Evolutionary conservation across 371 early-diverging fungal genomes (phyloP).

Genomic region (Lichtheimia ramosa): DNA sequence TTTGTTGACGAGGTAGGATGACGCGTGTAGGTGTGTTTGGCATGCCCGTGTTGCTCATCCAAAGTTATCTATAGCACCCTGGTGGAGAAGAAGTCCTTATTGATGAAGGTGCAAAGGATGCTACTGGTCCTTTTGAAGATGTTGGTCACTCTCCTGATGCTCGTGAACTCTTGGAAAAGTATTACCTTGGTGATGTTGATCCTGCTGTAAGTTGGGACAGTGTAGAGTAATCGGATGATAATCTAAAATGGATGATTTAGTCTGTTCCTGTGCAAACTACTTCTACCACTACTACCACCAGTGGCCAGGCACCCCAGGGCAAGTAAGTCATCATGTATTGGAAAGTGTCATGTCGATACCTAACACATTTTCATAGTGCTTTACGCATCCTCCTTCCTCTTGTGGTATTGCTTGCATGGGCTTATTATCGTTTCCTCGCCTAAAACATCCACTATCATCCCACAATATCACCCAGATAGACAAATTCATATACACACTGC

Average conservation of each 20-base stretch:
- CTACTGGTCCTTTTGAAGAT: slow-evolving; percentile 93
- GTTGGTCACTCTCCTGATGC: slow-evolving; percentile 96
- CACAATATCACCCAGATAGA: slow-evolving; percentile 1
- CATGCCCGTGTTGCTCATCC: neutral
- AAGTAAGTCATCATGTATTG: slow-evolving; percentile 35
- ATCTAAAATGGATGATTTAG: slow-evolving; percentile 1
- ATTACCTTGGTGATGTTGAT: slow-evolving; percentile 77
- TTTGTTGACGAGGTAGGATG: slow-evolving; percentile 69
- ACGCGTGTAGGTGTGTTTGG: neutral
- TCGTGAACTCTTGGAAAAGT: slow-evolving; percentile 71
- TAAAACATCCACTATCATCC: slow-evolving; percentile 3
- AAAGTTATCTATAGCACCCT: slow-evolving; percentile 63
- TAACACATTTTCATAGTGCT: slow-evolving; percentile 23
- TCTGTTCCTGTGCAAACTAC: slow-evolving; percentile 35
- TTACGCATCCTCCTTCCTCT: slow-evolving; percentile 39
- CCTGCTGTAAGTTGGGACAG: slow-evolving; percentile 45
- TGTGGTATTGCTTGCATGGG: slow-evolving; percentile 22
- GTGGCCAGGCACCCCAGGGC: slow-evolving; percentile 35
- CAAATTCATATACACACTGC: neutral
- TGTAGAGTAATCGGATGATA: neutral
- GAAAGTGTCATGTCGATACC: neutral
- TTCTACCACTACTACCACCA: slow-evolving; percentile 3
- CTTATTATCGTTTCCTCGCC: slow-evolving; percentile 33
- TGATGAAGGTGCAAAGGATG: slow-evolving; percentile 84
- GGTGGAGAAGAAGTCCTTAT: slow-evolving; percentile 83